Evolutionary conservation across 192 early-diverging fungal species (phyloP).

Genomic region (Backusella liffmaniae): DNA sequence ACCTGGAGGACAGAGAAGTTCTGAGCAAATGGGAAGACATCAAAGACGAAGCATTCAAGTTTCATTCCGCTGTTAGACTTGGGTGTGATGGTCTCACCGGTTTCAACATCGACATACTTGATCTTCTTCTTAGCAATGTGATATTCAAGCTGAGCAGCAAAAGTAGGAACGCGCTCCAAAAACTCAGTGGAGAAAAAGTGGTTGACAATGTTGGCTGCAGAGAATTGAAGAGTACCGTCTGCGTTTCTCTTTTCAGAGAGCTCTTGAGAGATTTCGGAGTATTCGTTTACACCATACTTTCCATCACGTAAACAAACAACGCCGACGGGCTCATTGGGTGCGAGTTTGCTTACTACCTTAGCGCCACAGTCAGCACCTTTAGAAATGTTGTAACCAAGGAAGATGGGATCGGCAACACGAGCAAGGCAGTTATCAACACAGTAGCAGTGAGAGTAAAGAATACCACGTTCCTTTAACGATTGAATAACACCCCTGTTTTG

Average conservation of each 20-base stretch:
- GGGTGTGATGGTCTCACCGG: constrained; percentile 71
- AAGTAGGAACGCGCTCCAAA: constrained; percentile 77
- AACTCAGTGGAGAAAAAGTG: constrained; percentile 97
- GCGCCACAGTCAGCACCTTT: constrained; percentile 93
- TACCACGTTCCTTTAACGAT: constrained; percentile 77
- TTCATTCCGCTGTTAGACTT: constrained; percentile 94
- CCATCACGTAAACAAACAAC: constrained; percentile 90
- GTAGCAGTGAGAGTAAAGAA: constrained; percentile 91
- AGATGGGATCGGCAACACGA: constrained; percentile 94
- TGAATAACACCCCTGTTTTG: constrained; percentile 77
- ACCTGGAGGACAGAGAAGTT: constrained; percentile 91
- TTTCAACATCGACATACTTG: constrained; percentile 77
- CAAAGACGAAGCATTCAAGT: constrained; percentile 99
- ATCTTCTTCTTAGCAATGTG: constrained; percentile 99
- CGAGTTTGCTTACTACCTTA: constrained; percentile 89
- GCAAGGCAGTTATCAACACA: constrained; percentile 98
- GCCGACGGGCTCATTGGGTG: constrained; percentile 89
- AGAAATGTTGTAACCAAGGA: constrained; percentile 89
- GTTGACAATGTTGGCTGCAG: constrained; percentile 97
- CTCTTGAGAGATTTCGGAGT: constrained; percentile 87
- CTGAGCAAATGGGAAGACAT: constrained; percentile 93
- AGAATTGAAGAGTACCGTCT: constrained; percentile 76
- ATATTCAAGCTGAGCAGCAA: constrained; percentile 88
- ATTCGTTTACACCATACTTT: constrained; percentile 90
- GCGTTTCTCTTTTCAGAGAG: constrained; percentile 67